Evolutionary conservation across 768 basidiomycete species (phyloP).

Genomic region (Suillus spraguei): DNA sequence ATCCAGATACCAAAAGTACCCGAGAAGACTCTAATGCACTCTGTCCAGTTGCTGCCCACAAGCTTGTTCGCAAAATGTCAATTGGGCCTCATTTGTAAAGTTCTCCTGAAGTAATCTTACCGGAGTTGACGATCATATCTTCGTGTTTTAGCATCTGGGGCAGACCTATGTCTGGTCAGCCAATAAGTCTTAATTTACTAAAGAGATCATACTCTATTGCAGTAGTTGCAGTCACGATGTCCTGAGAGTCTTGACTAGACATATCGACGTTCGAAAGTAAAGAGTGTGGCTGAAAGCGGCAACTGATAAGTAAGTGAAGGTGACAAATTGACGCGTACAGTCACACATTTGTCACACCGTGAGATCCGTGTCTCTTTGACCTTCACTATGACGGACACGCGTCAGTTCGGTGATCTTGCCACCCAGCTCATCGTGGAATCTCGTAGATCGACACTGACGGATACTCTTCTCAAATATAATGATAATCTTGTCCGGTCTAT

Average conservation of each 20-base stretch:
- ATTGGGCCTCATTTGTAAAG: constrained; percentile 7
- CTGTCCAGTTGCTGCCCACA: constrained; percentile 96
- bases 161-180: constrained; percentile 41
- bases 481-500: constrained; percentile 83
- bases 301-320: constrained; percentile 5
- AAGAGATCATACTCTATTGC: constrained; percentile 36
- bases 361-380: constrained; percentile 3
- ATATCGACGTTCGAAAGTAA: constrained; percentile 24
- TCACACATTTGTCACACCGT: constrained; percentile 17
- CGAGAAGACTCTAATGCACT: constrained; percentile 82
- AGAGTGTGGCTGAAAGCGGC: constrained; percentile 7
- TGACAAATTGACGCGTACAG: constrained; percentile 15
- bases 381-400: constrained; percentile 46
- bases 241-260: constrained; percentile 43
- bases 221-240: constrained; percentile 49
- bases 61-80: constrained; percentile 42
- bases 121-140: constrained; percentile 95
- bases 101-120: constrained; percentile 41
- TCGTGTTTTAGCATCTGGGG: constrained; percentile 85
- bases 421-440: constrained; percentile 88
- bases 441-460: constrained; percentile 80
- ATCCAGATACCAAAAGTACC: constrained; percentile 78
- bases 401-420: constrained; percentile 83
- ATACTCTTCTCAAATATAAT: constrained; percentile 90
- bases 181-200: not conserved